A percentile compares a stretch with the other conserved stretches of the same genome.
Conservation (phyloP, 306 rosid species). For the Dryas drummondii region DNA sequence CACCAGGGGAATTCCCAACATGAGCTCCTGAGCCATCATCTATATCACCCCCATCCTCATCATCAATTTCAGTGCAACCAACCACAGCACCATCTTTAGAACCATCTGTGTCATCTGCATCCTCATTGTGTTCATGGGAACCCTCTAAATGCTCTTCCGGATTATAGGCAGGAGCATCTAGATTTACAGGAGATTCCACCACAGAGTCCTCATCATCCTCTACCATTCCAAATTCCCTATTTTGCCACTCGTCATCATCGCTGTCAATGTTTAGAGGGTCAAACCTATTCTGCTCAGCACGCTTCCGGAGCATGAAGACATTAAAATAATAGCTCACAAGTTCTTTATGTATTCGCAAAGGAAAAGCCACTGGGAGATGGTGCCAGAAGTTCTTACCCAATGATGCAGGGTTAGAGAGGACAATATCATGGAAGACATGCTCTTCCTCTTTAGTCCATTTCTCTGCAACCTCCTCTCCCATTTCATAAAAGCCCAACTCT, state of each 20-base stretch:
- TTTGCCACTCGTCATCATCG: constrained; percentile 40
- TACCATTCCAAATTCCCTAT: constrained; percentile 13
- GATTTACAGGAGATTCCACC: constrained; percentile 32
- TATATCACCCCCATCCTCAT: constrained; percentile 28
- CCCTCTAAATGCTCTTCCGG: constrained; percentile 15
- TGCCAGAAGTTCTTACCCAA: constrained; percentile 38
- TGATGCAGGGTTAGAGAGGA: constrained; percentile 36
- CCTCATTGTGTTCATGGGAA: constrained; percentile 29
- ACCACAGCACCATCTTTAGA: constrained; percentile 1
- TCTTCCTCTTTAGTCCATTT: constrained; percentile 41
- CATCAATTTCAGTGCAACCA: constrained; percentile 19
- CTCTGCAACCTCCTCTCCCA: constrained; percentile 39
- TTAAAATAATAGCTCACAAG: constrained; percentile 44
- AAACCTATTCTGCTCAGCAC: constrained; percentile 36
- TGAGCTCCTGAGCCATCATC: constrained; percentile 26
- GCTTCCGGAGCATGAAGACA: constrained; percentile 36
- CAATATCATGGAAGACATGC: constrained; percentile 26
- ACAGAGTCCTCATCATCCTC: constrained; percentile 28
- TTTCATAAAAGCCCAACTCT: constrained; percentile 38
- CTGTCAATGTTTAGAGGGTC: constrained; percentile 37
- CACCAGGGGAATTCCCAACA: constrained; percentile 19
- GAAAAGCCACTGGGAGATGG: constrained; percentile 27
- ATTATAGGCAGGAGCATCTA: constrained; percentile 19
- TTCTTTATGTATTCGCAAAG: constrained; percentile 28
- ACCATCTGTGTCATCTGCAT: constrained; percentile 21